Conservation (phyloP, 768 basidiomycete species). For the Leccinum subgranulosum region DNA sequence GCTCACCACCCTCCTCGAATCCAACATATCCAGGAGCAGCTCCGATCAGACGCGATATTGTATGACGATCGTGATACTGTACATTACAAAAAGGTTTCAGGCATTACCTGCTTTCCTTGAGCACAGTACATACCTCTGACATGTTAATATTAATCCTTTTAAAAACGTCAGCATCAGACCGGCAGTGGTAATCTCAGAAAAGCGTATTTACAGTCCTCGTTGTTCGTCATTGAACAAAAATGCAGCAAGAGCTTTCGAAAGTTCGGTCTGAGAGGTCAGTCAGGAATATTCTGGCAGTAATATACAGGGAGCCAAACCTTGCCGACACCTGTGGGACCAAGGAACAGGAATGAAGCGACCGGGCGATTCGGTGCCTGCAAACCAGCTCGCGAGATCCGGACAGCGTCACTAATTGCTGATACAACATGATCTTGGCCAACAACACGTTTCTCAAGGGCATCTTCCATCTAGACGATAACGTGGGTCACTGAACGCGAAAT, state of each 20-base stretch:
- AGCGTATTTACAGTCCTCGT: constrained; percentile 64
- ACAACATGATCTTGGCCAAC: constrained; percentile 92
- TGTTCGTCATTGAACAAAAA: constrained; percentile 92
- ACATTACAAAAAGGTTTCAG: neutral
- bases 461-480: constrained; percentile 73
- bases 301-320: constrained; percentile 44
- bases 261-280: constrained; percentile 56
- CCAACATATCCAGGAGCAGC: constrained; percentile 91
- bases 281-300: neutral
- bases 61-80: constrained; percentile 90
- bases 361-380: constrained; percentile 86
- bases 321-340: constrained; percentile 86
- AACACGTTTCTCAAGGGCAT: constrained; percentile 64
- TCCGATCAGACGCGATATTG: constrained; percentile 86
- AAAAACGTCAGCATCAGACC: neutral
- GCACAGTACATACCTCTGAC: constrained; percentile 54
- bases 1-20: constrained; percentile 63
- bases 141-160: constrained; percentile 87
- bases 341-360: constrained; percentile 89
- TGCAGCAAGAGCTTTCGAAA: constrained; percentile 82
- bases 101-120: neutral
- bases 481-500: neutral
- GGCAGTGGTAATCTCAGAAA: neutral
- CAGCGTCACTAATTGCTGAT: constrained; percentile 80
- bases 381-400: constrained; percentile 90